Conservation (phyloP, 345 rosid species). For the Eucalyptus guilfoylei region DNA sequence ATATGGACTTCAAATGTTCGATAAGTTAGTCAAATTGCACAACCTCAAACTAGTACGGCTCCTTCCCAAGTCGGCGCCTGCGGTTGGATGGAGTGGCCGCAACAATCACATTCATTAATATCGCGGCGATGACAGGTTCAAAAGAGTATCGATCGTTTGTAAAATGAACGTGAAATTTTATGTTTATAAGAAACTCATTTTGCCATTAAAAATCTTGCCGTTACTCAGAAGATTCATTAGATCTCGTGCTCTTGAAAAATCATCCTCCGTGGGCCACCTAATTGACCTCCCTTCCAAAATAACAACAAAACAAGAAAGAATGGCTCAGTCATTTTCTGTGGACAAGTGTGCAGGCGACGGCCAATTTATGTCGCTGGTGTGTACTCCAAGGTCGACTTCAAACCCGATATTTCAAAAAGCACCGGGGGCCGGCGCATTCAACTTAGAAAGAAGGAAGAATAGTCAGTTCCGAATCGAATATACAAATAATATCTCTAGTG, state of each 20-base stretch:
- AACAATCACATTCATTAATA: not conserved
- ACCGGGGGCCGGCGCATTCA: not conserved
- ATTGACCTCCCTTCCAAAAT: no score
- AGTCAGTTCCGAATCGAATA: not conserved
- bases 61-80: accelerated
- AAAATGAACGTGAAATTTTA: not conserved
- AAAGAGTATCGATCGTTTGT: not conserved
- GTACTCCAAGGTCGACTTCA: not conserved
- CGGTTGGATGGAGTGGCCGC: not conserved
- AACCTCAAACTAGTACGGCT: not conserved
- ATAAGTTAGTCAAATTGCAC: not conserved
- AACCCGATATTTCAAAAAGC: not conserved
- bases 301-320: not conserved
- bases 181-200: not conserved
- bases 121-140: accelerated
- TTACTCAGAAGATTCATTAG: not conserved
- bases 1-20: not conserved
- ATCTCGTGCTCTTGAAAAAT: not conserved
- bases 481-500: not conserved
- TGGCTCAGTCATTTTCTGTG: not conserved
- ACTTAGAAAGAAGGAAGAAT: not conserved
- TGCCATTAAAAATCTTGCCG: not conserved
- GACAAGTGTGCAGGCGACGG: not conserved
- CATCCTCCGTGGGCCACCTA: not conserved
- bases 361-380: not conserved